A percentile compares a stretch with the other conserved stretches of the same genome.
Conservation (phyloP, 306 rosid species). For the Trichosanthes cucumerina region DNA sequence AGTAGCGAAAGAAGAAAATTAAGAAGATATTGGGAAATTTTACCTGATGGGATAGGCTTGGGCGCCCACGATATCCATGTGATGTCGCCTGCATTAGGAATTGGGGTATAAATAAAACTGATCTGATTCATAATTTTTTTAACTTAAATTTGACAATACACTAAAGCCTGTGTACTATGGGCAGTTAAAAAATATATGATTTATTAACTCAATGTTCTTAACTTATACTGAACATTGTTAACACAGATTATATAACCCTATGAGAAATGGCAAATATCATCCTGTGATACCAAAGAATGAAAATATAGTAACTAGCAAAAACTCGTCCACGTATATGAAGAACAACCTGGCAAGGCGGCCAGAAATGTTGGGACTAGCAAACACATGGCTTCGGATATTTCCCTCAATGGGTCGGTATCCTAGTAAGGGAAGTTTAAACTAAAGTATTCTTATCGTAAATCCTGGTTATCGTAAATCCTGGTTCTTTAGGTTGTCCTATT, state of each 20-base stretch:
- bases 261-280: background rate
- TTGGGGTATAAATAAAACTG: background rate
- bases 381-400: background rate
- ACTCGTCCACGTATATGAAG: background rate
- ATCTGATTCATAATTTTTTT: background rate
- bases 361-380: background rate
- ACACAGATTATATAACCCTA: background rate
- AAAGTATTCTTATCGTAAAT: background rate
- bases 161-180: background rate
- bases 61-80: constrained; percentile 86
- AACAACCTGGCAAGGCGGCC: background rate
- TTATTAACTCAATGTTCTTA: background rate
- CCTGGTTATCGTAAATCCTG: background rate
- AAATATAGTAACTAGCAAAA: background rate
- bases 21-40: background rate
- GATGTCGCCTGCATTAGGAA: constrained; percentile 57
- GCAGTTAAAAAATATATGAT: background rate
- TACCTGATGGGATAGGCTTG: constrained; percentile 54
- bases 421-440: background rate
- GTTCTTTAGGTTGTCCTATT: background rate
- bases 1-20: background rate
- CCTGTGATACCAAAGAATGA: background rate
- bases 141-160: background rate
- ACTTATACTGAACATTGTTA: background rate
- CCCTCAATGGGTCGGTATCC: background rate